Evolutionary conservation across 768 basidiomycete genomes (phyloP).

Genomic region (Kockovaella imperatae): DNA sequence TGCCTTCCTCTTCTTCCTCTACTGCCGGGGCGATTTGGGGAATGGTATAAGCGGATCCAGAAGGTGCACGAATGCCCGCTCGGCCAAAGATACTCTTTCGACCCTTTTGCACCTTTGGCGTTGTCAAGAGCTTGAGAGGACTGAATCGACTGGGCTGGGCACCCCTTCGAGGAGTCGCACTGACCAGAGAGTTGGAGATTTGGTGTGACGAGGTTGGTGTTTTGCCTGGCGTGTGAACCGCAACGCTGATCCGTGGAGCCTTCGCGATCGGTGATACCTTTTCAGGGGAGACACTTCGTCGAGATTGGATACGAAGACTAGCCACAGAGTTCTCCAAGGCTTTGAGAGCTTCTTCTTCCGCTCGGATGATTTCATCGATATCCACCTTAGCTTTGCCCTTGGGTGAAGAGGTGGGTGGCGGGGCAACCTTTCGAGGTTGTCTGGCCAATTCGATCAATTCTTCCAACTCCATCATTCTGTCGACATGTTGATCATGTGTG

Average conservation of each 20-base stretch:
- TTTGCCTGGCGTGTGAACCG: conserved; percentile 8
- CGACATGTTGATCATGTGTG: conserved; percentile 22
- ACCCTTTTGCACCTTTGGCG: conserved; percentile 12
- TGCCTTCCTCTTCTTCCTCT: background rate
- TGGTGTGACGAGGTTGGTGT: conserved; percentile 15
- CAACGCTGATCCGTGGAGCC: background rate
- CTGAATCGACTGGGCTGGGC: conserved; percentile 20
- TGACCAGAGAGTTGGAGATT: conserved; percentile 28
- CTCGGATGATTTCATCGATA: conserved; percentile 35
- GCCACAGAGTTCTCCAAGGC: conserved; percentile 28
- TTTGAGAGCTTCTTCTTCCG: conserved; percentile 36
- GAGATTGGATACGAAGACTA: conserved; percentile 11
- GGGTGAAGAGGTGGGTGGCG: background rate
- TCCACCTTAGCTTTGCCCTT: conserved; percentile 11
- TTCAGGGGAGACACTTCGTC: background rate
- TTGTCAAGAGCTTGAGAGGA: conserved; percentile 18
- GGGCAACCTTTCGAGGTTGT: background rate
- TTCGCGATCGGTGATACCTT: background rate
- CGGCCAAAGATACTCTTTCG: conserved; percentile 7
- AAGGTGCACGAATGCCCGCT: background rate
- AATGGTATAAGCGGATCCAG: background rate
- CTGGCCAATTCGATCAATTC: conserved; percentile 29
- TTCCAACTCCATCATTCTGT: conserved; percentile 33
- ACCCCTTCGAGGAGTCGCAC: conserved; percentile 20
- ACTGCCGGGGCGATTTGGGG: background rate